Base-by-base conservation (phyloP, 106 monocot species). In the Ottelia alismoides region DNA sequence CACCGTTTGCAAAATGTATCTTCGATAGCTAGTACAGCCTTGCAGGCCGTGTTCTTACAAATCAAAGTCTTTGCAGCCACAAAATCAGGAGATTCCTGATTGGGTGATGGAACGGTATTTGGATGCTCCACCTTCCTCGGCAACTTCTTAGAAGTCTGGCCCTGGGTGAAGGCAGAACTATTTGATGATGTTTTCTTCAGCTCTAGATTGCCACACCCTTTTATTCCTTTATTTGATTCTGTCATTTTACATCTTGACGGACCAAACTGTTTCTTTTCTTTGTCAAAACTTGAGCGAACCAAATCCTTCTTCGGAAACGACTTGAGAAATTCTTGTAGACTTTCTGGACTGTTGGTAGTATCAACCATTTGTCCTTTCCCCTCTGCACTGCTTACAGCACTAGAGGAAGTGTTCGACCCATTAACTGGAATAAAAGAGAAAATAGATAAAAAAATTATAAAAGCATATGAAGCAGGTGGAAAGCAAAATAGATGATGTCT, bases 1-100 rank as follows among this genome's bases (percentile, higher is more conserved):
- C 87, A 87, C 16, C 87, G 56, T 43, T 57, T 74, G 67, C 87
- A 87, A 52, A 81, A 87, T 2, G 49, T 23, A 49, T 75, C 78
- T 9, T 61, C 75, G 24, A 7, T 20, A 20, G 22, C 63, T 53
- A 75, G 18, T 16, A 67, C 31, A 50, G 81, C 87, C 47, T 59
- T 72, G 66, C 87, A 87, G 31, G 78, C 81, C 49, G 76, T 20
- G 56, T 87, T 87, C 47, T 51, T 25, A 52, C 87, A 87, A 1
- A 74, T 68, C 68, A 79, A 84, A 19, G 57, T 65, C 22, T 53
- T 73, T 14, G 20, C 3, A 56, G 40, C 27, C 26, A 28, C 44
- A 22, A 3, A 45, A 54, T 67, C 53, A 45, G 25, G 44, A 22
- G 58, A 22, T 6, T 31, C 25, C 65, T 77, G 20, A 2, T 25